These are phyloP conservation scores for Diaporthe caulivora DNA, from an alignment of 2,329 filamentous ascomycete genomes.

Conservation along the genomic window DNA sequence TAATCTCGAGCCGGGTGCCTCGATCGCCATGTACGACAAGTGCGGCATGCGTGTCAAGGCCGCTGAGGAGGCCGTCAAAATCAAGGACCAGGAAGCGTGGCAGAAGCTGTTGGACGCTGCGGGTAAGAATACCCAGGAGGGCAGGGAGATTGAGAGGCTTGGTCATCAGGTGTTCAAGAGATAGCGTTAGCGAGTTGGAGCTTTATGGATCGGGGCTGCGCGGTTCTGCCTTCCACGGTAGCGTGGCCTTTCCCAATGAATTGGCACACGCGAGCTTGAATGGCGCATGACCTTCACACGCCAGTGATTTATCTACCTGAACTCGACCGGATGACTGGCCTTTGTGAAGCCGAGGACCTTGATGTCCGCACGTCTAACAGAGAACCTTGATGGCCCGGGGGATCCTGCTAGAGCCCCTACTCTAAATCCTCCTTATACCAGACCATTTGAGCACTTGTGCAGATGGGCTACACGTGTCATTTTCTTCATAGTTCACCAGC, in stretches of 20 bases:
- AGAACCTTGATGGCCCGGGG: constrained; percentile 16
- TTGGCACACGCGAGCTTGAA: neutral
- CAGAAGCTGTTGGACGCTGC: constrained; percentile 80
- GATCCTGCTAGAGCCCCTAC: neutral
- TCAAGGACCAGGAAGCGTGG: constrained; percentile 82
- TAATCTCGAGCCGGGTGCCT: constrained; percentile 73
- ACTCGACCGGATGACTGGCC: neutral
- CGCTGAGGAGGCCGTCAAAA: constrained; percentile 89
- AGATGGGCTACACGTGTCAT: neutral
- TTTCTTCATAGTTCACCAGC: neutral
- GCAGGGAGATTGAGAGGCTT: constrained; percentile 85
- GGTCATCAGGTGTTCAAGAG: constrained; percentile 70
- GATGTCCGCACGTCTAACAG: neutral
- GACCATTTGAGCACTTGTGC: neutral
- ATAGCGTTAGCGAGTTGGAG: constrained; percentile 43
- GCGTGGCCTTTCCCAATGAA: neutral
- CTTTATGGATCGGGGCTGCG: neutral
- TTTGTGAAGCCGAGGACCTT: constrained; percentile 12
- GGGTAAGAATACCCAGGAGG: constrained; percentile 74
- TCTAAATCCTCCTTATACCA: neutral
- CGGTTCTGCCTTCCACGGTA: neutral
- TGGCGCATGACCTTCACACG: neutral
- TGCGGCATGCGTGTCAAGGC: constrained; percentile 91
- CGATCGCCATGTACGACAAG: constrained; percentile 95
- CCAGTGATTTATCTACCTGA: neutral